These are phyloP conservation scores for Phialophora verrucosa DNA, from an alignment of 2,329 filamentous ascomycete genomes.

Conservation along the genomic window DNA sequence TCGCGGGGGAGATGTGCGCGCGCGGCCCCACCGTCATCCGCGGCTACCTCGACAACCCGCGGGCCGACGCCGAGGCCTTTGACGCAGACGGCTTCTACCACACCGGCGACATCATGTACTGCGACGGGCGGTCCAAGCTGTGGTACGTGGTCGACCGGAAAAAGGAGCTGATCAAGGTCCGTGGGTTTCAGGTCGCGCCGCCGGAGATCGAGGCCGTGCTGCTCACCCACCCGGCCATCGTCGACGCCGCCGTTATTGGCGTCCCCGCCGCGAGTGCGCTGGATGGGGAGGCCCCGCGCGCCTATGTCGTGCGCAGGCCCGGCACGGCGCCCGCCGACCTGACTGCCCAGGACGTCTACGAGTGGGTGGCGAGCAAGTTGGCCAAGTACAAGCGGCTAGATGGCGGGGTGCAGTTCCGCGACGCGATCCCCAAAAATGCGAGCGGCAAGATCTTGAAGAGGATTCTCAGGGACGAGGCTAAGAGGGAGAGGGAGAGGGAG, in stretches of 20 bases:
- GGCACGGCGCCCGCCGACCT: slow-evolving; percentile 45
- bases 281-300: slow-evolving; percentile 33
- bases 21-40: slow-evolving; percentile 59
- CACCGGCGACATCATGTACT: slow-evolving; percentile 62
- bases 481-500: slow-evolving; percentile 25
- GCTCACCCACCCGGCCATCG: slow-evolving; percentile 51
- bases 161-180: slow-evolving; percentile 36
- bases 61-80: slow-evolving; percentile 50
- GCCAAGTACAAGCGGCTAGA: slow-evolving; percentile 69
- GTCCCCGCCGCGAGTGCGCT: slow-evolving; percentile 38
- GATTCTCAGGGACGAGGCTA: slow-evolving; percentile 27
- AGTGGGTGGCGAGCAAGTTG: slow-evolving; percentile 50
- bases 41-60: slow-evolving; percentile 59
- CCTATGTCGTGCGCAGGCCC: slow-evolving; percentile 45
- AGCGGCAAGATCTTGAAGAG: slow-evolving; percentile 55
- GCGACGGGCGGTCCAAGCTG: slow-evolving; percentile 36
- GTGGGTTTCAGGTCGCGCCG: slow-evolving; percentile 57
- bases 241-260: slow-evolving; percentile 59
- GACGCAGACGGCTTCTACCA: slow-evolving; percentile 43
- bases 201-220: slow-evolving; percentile 59
- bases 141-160: slow-evolving; percentile 35
- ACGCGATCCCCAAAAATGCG: slow-evolving; percentile 56
- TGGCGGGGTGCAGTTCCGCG: slow-evolving; percentile 51
- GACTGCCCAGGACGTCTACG: slow-evolving; percentile 34
- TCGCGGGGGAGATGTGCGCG: slow-evolving; percentile 56